Evolutionary conservation across 2,329 filamentous ascomycete species (phyloP).

Genomic region (Drechslerella coelobrocha): DNA sequence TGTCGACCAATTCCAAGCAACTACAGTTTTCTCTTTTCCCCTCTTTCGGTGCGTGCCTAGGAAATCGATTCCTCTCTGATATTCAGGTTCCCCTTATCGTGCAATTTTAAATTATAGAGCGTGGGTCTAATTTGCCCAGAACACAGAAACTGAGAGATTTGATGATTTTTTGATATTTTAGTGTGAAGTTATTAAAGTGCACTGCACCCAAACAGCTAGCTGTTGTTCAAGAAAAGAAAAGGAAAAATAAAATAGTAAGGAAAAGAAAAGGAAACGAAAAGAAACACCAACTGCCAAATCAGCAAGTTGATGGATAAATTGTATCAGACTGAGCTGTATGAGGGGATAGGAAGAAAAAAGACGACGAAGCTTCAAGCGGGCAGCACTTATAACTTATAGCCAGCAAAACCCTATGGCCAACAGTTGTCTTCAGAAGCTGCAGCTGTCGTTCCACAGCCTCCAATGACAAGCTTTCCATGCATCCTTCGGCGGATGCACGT

Average conservation of each 20-base stretch:
- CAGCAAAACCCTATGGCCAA: conserved; percentile 23
- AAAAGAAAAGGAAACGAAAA: conserved; percentile 33
- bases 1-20: conserved; percentile 17
- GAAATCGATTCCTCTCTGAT: conserved; percentile 20
- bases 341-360: conserved; percentile 25
- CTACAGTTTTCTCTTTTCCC: conserved; percentile 24
- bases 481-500: conserved; percentile 47
- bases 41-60: conserved; percentile 16
- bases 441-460: conserved; percentile 39
- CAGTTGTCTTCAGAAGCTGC: neutral
- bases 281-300: conserved; percentile 32
- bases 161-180: conserved; percentile 16
- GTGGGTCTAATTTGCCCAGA: conserved; percentile 32
- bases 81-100: conserved; percentile 34
- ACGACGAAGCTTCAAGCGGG: conserved; percentile 29
- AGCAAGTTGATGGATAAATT: conserved; percentile 39
- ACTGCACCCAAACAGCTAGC: conserved; percentile 49
- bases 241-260: conserved; percentile 30
- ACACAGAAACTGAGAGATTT: conserved; percentile 12
- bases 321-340: conserved; percentile 49
- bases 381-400: conserved; percentile 43
- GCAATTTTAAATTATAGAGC: conserved; percentile 28
- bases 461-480: conserved; percentile 49
- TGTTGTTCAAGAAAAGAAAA: conserved; percentile 17
- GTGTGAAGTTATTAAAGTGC: conserved; percentile 33